Evolutionary conservation across 139 green algal genomes (phyloP), one percentile per base, ranked within the genome.

Genomic region (Coccomyxa sp.): DNA sequence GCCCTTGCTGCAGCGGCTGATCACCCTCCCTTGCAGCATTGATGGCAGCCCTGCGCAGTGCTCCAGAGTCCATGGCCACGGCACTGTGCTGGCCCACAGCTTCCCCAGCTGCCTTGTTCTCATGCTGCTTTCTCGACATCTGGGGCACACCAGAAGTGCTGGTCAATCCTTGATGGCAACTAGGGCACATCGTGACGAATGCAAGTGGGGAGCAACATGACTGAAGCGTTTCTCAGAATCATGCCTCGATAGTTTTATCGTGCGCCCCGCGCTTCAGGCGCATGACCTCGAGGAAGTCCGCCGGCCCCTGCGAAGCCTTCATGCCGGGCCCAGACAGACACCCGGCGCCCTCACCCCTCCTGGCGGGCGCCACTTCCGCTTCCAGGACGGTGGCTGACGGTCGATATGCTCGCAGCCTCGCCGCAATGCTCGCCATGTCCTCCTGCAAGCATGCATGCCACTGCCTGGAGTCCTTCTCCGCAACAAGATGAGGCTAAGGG

Each of bases 321-420:
- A 94, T 71, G 60, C 88, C 88, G 10, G 82, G 87, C 79, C 85
- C 83, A 23, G 85, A 82, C 23, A 74, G 84, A 10, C 71, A 45
- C 18, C 80, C 83, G 79, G 83, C 86, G 9, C 90, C 85, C 75
- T 84, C 68, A 11, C 86, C 88, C 38, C 81, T 83, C 21, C 84
- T 67, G 13, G 90, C 86, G 32, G 88, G 81, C 18, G 91, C 91
- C 75, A 94, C 76, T 81, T 94, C 59, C 0, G 94, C 94, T 85
- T 98, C 94, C 31, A 98, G 89, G n/a, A 98, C 95, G 1, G 95
- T 98, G 18, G 91, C 88, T 11, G 91, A 82, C 23, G 95, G 95
- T 12, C 95, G 89, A 89, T 97, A 98, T 15, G 75, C 80, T 16
- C 88, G 88, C 28, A 98, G 90, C 58, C 83, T 78, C 18, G 84